Evolutionary conservation across 768 basidiomycete species (phyloP).

Genomic region (Fomitopsis pulvina): DNA sequence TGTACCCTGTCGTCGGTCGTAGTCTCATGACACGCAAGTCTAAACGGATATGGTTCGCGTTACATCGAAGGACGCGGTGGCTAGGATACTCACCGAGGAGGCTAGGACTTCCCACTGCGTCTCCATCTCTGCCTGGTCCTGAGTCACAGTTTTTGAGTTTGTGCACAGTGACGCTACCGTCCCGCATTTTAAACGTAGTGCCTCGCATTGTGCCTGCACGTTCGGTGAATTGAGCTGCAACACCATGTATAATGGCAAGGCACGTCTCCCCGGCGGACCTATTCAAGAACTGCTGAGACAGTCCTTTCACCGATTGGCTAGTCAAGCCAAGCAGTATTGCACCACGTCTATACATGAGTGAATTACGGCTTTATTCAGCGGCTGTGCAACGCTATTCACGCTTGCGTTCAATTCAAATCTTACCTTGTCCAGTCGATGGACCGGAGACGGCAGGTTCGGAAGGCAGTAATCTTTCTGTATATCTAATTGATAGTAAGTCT

Average conservation of each 20-base stretch:
- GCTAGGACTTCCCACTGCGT: slow-evolving; percentile 56
- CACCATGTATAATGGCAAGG: slow-evolving; percentile 56
- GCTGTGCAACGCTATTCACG: slow-evolving; percentile 29
- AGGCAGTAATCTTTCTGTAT: not conserved
- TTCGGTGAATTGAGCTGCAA: slow-evolving; percentile 35
- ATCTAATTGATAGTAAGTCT: slow-evolving; percentile 4
- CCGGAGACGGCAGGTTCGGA: not conserved
- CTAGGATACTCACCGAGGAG: slow-evolving; percentile 42
- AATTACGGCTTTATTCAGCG: slow-evolving; percentile 56
- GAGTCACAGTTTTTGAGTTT: slow-evolving; percentile 32
- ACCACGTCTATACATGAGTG: slow-evolving; percentile 30
- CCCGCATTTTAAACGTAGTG: slow-evolving; percentile 28
- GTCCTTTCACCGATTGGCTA: too few species aligned
- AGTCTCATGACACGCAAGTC: slow-evolving; percentile 26
- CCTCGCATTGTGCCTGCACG: slow-evolving; percentile 33
- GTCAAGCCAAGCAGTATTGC: slow-evolving; percentile 45
- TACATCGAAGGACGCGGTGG: not conserved
- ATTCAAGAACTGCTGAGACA: slow-evolving; percentile 49
- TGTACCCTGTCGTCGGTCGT: too few species aligned
- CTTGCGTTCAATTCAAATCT: not conserved
- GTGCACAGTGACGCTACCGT: not conserved
- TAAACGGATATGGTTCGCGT: slow-evolving; percentile 38
- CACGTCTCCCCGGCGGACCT: slow-evolving; percentile 50
- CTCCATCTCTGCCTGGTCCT: slow-evolving; percentile 20
- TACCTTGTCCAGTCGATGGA: slow-evolving; percentile 68